A percentile compares a stretch with the other conserved stretches of the same genome.
phyloP scores from a whole-genome alignment of 805 yeast species.

The Cyberlindnera meyerae region DNA sequence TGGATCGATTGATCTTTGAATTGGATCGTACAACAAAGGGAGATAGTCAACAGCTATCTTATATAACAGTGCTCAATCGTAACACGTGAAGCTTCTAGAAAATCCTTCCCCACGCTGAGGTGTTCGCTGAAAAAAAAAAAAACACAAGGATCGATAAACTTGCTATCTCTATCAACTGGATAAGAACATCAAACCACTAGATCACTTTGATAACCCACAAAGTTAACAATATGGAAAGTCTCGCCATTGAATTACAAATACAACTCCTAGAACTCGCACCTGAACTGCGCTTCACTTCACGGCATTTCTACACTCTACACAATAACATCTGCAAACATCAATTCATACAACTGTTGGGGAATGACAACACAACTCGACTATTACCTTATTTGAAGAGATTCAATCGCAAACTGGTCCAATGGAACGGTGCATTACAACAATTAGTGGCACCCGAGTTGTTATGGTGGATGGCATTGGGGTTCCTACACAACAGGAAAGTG shows the following conservation, averaged over 20 bases:
- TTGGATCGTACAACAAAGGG: too few relatives aligned
- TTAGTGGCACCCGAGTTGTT: conserved; percentile 22
- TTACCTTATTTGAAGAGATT: conserved; percentile 2
- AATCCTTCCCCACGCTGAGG: neutral
- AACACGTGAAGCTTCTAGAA: conserved; percentile 2
- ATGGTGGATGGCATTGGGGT: conserved; percentile 49
- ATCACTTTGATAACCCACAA: too few relatives aligned
- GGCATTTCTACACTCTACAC: conserved; percentile 44
- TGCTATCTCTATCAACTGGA: too few relatives aligned
- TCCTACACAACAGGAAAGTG: conserved; percentile 46
- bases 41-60: too few relatives aligned
- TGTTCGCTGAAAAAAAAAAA: too few relatives aligned
- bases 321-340: conserved; percentile 44
- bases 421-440: conserved; percentile 35
- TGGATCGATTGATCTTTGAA: too few relatives aligned
- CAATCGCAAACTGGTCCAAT: conserved; percentile 23
- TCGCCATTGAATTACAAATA: conserved; percentile 43
- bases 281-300: conserved; percentile 30
- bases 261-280: conserved; percentile 32
- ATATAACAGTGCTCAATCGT: too few relatives aligned
- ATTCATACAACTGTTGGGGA: conserved; percentile 23
- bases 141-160: too few relatives aligned
- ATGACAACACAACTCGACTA: neutral
- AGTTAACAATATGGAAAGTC: conserved; percentile 15
- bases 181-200: too few relatives aligned